phyloP scores from a whole-genome alignment of 805 yeast species.

The Teunomyces panamensis region DNA sequence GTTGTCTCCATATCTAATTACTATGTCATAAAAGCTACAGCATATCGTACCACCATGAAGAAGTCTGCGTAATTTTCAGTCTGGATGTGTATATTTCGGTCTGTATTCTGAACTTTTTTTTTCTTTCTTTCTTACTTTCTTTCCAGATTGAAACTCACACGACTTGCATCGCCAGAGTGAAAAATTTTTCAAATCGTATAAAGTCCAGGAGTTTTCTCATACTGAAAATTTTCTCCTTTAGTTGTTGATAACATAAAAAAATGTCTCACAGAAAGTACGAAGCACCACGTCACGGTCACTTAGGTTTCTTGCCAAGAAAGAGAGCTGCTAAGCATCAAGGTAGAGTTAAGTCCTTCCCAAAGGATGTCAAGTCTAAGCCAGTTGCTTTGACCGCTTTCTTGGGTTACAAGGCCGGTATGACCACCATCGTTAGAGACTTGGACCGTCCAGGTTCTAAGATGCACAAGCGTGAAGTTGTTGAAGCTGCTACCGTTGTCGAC shows the following conservation, averaged over 20 bases:
- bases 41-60: not conserved
- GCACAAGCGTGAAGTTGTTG: slow-evolving; percentile 99
- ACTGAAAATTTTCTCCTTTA: slow-evolving; percentile 12
- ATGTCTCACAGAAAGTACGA: slow-evolving; percentile 99
- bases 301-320: slow-evolving; percentile 99
- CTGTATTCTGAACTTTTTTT: not conserved
- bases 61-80: not conserved
- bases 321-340: slow-evolving; percentile 98
- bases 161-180: slow-evolving; percentile 5
- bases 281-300: slow-evolving; percentile 99
- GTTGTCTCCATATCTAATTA: not conserved
- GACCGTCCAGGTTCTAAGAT: slow-evolving; percentile 99
- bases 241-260: slow-evolving; percentile 25
- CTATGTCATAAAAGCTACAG: not conserved
- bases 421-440: slow-evolving; percentile 99
- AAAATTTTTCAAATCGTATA: slow-evolving; percentile 12
- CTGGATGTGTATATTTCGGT: not conserved
- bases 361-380: slow-evolving; percentile 96
- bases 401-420: slow-evolving; percentile 99
- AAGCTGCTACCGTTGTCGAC: slow-evolving; percentile 99
- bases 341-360: slow-evolving; percentile 99
- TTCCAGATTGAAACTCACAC: slow-evolving; percentile 2
- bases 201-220: not conserved
- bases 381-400: slow-evolving; percentile 99
- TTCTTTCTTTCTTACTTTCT: too few relatives aligned